phyloP scores from a whole-genome alignment of 2,329 filamentous ascomycete genomes.

The Ceratocystis albifundus region DNA sequence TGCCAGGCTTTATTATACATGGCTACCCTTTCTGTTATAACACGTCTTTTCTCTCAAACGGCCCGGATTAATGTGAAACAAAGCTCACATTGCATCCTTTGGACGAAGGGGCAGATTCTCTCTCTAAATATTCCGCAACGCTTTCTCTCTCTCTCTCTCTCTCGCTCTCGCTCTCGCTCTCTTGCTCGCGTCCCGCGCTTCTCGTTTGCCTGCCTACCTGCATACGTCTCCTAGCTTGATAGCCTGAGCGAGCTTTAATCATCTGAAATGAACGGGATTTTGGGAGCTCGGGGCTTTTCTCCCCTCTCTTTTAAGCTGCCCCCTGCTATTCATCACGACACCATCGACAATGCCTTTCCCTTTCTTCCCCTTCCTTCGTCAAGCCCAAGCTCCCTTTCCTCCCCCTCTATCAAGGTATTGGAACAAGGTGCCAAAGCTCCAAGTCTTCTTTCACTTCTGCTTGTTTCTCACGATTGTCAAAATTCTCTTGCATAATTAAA shows the following conservation, averaged over 20 bases:
- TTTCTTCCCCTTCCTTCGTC: not conserved
- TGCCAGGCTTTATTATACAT: no score
- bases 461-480: not conserved
- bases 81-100: constrained; percentile 3
- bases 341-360: not conserved
- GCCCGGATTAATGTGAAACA: constrained; percentile 6
- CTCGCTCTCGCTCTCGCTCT: no score
- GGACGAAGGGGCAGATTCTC: not conserved
- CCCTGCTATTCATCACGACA: not conserved
- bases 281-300: not conserved
- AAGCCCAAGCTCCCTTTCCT: not conserved
- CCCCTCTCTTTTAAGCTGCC: not conserved
- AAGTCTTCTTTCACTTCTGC: not conserved
- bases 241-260: not conserved
- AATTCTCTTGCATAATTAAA: not conserved
- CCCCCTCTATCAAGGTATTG: not conserved
- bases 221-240: not conserved
- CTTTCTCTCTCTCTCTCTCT: not conserved
- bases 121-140: not conserved
- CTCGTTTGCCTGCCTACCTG: not conserved
- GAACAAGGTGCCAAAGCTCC: not conserved
- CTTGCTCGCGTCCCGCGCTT: not conserved
- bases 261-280: not conserved
- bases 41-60: not conserved
- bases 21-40: no score